Conservation (phyloP, 2,329 filamentous ascomycete genomes). For the Diaporthe velutina region DNA sequence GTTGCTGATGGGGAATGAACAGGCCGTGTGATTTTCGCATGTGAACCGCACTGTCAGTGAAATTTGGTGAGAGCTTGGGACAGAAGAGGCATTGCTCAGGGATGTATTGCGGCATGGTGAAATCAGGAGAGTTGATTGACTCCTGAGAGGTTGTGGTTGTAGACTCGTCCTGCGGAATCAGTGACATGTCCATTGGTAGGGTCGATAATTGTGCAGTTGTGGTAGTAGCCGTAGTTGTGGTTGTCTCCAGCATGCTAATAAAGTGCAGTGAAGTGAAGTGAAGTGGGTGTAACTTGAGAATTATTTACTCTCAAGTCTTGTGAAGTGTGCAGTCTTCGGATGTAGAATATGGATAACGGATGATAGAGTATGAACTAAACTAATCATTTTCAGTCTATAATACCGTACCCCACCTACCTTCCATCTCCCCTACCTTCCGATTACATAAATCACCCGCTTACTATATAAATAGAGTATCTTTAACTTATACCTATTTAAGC, state of each 20-base stretch:
- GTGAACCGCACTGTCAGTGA: constrained; percentile 57
- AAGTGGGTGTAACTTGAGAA: not conserved
- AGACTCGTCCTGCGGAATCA: not conserved
- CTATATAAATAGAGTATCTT: no score
- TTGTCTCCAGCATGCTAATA: constrained; percentile 14
- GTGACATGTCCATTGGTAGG: not conserved
- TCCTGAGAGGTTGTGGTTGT: not conserved
- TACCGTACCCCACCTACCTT: no score
- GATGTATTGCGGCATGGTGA: constrained; percentile 42
- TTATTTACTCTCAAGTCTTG: not conserved
- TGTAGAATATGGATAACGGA: not conserved
- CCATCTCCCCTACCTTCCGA: no score
- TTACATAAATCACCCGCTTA: no score
- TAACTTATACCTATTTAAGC: no score
- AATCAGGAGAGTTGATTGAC: not conserved
- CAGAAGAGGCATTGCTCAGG: constrained; percentile 59
- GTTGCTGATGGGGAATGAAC: constrained; percentile 52
- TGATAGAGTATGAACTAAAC: not conserved
- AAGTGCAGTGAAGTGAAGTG: no score
- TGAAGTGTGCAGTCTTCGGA: not conserved
- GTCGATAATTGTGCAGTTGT: not conserved
- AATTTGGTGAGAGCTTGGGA: constrained; percentile 43
- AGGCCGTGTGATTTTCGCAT: constrained; percentile 64
- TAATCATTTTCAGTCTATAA: not conserved
- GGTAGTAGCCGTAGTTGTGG: not conserved